A percentile compares a stretch with the other conserved stretches of the same genome.
phyloP scores from a whole-genome alignment of 2,329 filamentous ascomycete species.

The Ascochyta lentis region DNA sequence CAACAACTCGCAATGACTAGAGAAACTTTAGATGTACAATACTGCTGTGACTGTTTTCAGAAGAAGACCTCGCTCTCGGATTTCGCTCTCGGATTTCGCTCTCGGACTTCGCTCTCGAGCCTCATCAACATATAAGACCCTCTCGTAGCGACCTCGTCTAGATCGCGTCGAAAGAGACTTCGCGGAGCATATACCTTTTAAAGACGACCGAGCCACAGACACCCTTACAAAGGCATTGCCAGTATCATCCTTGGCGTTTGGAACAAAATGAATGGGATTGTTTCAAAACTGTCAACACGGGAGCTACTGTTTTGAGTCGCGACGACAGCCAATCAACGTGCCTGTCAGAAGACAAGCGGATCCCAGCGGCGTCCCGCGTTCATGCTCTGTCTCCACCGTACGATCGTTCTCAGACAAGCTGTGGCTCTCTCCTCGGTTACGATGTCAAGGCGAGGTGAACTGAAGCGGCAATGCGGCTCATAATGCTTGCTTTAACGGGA shows the following conservation, averaged over 20 bases:
- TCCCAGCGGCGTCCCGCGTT: not conserved
- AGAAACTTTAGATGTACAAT: no score
- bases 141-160: not conserved
- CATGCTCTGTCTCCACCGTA: not conserved
- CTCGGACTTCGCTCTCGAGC: not conserved
- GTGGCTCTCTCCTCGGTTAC: not conserved
- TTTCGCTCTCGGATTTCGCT: no score
- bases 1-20: no score
- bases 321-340: conserved; percentile 5
- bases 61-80: no score
- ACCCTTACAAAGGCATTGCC: not conserved
- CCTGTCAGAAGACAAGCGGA: not conserved
- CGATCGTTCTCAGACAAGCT: not conserved
- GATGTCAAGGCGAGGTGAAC: not conserved
- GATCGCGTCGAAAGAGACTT: not conserved
- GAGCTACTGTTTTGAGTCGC: conserved; percentile 16
- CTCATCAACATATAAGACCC: not conserved
- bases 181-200: not conserved
- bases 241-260: conserved; percentile 11
- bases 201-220: not conserved
- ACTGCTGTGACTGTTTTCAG: no score
- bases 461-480: not conserved
- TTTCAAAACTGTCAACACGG: conserved; percentile 15
- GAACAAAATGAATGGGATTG: conserved; percentile 14
- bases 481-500: conserved; percentile 6